phyloP scores from a whole-genome alignment of 1,284 basidiomycete species.

The Phlebopus sp. region DNA sequence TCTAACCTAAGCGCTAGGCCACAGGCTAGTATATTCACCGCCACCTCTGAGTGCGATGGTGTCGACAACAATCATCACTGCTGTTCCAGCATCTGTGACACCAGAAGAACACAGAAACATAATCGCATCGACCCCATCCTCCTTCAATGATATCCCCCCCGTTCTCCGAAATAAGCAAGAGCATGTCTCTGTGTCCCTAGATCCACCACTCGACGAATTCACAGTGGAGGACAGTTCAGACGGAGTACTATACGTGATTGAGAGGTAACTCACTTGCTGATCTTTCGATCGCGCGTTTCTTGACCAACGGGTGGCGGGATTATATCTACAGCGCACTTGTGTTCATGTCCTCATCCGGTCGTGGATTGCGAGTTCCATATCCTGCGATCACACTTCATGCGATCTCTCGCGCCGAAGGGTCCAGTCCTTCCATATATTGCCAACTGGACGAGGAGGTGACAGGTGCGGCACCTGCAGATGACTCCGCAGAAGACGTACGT shows the following conservation, averaged over 20 bases:
- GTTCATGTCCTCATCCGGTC: slow-evolving; percentile 67
- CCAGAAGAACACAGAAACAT: slow-evolving; percentile 66
- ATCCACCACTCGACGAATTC: slow-evolving; percentile 64
- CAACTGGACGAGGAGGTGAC: slow-evolving; percentile 71
- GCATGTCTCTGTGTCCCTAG: slow-evolving; percentile 62
- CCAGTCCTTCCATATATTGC: slow-evolving; percentile 78
- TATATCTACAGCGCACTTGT: slow-evolving; percentile 57
- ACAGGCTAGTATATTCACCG: too few relatives aligned
- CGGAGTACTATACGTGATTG: slow-evolving; percentile 78
- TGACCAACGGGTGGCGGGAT: slow-evolving; percentile 16
- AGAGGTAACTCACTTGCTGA: slow-evolving; percentile 57
- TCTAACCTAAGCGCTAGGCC: too few relatives aligned
- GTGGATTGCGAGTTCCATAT: slow-evolving; percentile 79
- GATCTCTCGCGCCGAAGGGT: slow-evolving; percentile 61
- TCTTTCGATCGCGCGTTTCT: slow-evolving; percentile 27
- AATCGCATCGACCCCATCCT: slow-evolving; percentile 73
- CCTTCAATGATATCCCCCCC: slow-evolving; percentile 80
- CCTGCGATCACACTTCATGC: slow-evolving; percentile 88
- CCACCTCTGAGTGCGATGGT: too few relatives aligned
- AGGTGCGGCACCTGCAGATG: slow-evolving; percentile 26
- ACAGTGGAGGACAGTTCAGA: slow-evolving; percentile 44
- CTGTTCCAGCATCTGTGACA: slow-evolving; percentile 58
- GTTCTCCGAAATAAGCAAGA: slow-evolving; percentile 72
- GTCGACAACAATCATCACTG: slow-evolving; percentile 38
- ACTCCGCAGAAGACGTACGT: slow-evolving; percentile 34